phyloP scores from a whole-genome alignment of 2,329 filamentous ascomycete species.

The Scolecobasidium constrictum region DNA sequence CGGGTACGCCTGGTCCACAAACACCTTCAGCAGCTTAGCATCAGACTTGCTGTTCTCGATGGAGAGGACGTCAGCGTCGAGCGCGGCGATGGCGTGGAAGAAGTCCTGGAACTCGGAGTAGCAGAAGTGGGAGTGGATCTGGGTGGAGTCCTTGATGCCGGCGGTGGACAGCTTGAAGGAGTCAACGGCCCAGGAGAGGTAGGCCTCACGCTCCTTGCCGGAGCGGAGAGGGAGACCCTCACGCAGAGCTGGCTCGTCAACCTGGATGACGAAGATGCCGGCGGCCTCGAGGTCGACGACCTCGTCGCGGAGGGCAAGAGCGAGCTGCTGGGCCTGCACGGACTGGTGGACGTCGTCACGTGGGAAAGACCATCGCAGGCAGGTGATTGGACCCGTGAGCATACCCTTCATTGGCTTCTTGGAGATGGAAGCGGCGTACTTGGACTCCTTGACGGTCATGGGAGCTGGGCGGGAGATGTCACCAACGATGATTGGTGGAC shows the following conservation, averaged over 20 bases:
- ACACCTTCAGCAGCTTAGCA: constrained; percentile 97
- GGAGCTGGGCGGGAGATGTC: constrained; percentile 93
- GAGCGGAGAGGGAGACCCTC: constrained; percentile 96
- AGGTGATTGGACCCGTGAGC: constrained; percentile 98
- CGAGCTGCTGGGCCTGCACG: constrained; percentile 96
- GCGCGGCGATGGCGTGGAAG: constrained; percentile 98
- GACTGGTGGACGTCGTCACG: constrained; percentile 99
- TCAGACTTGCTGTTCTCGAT: constrained; percentile 99
- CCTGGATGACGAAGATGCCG: constrained; percentile 95
- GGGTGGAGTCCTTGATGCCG: constrained; percentile 87
- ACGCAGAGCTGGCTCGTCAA: constrained; percentile 97
- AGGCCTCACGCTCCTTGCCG: constrained; percentile 90
- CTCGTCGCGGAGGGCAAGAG: constrained; percentile 95
- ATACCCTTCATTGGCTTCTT: constrained; percentile 99
- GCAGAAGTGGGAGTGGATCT: constrained; percentile 99
- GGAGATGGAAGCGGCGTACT: constrained; percentile 92
- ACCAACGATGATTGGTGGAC: constrained; percentile 95
- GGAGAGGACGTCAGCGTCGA: constrained; percentile 95
- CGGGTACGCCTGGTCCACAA: constrained; percentile 93
- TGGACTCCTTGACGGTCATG: constrained; percentile 99
- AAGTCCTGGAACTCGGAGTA: constrained; percentile 99
- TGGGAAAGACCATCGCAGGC: constrained; percentile 98
- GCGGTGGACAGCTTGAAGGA: constrained; percentile 94
- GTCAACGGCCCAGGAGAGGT: constrained; percentile 95
- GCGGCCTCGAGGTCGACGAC: constrained; percentile 96